Evolutionary conservation across 1,284 basidiomycete genomes (phyloP).

Genomic region (Butyriboletus appendiculatus): DNA sequence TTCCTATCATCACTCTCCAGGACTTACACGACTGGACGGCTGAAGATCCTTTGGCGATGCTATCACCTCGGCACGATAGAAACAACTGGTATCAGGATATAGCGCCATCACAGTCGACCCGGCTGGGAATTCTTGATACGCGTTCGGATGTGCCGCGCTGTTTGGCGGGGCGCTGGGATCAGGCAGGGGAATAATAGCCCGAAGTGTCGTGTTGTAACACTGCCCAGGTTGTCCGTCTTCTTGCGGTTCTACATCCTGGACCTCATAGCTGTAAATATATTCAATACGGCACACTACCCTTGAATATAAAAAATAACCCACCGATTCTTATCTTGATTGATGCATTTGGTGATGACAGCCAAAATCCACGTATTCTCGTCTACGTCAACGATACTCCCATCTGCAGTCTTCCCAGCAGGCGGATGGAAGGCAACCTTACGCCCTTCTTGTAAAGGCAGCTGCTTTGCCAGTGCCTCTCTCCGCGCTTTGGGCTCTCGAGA

Average conservation of each 20-base stretch:
- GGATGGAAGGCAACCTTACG: constrained; percentile 81
- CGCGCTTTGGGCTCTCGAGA: constrained; percentile 68
- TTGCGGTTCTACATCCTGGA: constrained; percentile 78
- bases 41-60: constrained; percentile 60
- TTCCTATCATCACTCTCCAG: not conserved
- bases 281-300: constrained; percentile 1
- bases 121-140: constrained; percentile 69
- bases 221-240: constrained; percentile 72
- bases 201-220: constrained; percentile 68
- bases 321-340: constrained; percentile 70
- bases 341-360: constrained; percentile 68
- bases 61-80: constrained; percentile 81
- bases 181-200: constrained; percentile 74
- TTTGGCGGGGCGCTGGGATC: constrained; percentile 60
- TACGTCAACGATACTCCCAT: constrained; percentile 46
- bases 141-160: constrained; percentile 60
- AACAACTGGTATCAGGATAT: constrained; percentile 85
- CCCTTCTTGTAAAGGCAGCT: constrained; percentile 66
- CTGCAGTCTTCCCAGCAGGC: constrained; percentile 50
- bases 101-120: constrained; percentile 77
- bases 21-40: constrained; percentile 49
- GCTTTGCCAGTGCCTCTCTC: constrained; percentile 57
- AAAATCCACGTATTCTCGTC: constrained; percentile 82
- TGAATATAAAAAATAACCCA: constrained; percentile 21
- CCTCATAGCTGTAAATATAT: constrained; percentile 61